Conservation (phyloP, 305 asterid genomes). For the Ajuga reptans region DNA sequence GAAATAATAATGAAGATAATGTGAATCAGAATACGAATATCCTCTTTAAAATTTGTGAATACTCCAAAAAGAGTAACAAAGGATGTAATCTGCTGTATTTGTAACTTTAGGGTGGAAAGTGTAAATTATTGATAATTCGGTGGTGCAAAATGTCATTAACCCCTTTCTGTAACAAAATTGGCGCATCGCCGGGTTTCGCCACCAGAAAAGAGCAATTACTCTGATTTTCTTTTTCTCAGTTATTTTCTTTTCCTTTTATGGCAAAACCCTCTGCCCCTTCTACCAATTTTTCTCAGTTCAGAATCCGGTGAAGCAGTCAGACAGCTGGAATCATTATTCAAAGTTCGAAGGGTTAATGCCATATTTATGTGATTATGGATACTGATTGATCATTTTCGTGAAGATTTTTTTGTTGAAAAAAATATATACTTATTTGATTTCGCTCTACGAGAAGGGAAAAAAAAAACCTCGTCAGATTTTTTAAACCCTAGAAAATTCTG, state of each 20-base stretch:
- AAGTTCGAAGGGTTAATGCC: not conserved
- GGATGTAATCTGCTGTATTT: no score
- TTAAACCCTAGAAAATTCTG: slow-evolving; percentile 11
- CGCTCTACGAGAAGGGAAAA: not conserved
- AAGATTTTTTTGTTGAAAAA: no score
- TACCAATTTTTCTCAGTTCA: not conserved
- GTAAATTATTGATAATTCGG: not conserved
- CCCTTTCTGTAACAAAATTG: not conserved
- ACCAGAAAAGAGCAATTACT: no score
- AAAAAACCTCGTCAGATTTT: not conserved
- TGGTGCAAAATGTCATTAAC: not conserved
- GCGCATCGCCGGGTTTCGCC: no score
- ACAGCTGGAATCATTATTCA: not conserved
- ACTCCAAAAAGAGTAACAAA: no score
- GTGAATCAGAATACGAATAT: no score
- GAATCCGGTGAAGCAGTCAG: not conserved
- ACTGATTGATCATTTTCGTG: no score
- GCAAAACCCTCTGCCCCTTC: not conserved
- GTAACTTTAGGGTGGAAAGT: not conserved
- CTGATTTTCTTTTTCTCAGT: not conserved
- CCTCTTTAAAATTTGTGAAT: no score
- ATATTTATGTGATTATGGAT: no score
- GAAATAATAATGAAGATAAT: no score
- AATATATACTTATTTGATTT: not conserved
- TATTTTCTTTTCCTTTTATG: not conserved